Percentiles rank a stretch among this genome's conserved stretches.
These are phyloP conservation scores for Chlorella sp. DNA, from an alignment of 139 green algal species.

Conservation along the genomic window DNA sequence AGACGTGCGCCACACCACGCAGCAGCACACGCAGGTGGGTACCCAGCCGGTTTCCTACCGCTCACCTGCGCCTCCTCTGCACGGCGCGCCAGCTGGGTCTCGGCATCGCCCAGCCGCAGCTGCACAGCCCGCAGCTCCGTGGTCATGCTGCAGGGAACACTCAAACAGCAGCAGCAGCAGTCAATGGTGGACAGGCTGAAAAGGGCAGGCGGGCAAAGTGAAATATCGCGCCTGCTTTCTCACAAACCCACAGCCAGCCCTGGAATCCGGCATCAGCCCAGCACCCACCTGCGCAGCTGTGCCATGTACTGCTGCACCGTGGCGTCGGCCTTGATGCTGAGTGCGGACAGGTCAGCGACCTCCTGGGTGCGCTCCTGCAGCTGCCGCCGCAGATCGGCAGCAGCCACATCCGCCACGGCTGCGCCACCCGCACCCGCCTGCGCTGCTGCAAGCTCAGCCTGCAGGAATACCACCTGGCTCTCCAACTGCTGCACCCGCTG, in stretches of 20 bases:
- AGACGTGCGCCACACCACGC: neutral
- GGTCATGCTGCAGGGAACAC: conserved; percentile 8
- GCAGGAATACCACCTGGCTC: neutral
- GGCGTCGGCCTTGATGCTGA: conserved; percentile 23
- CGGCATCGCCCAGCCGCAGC: conserved; percentile 17
- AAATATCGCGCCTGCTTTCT: neutral
- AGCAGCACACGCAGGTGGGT: neutral
- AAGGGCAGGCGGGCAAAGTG: too few relatives aligned
- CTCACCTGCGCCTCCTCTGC: conserved; percentile 19
- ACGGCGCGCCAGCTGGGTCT: neutral
- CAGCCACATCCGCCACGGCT: neutral
- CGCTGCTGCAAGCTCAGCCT: neutral
- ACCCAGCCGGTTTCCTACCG: neutral
- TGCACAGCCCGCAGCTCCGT: conserved; percentile 24
- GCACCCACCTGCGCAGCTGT: conserved; percentile 23
- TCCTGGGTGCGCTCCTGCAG: conserved; percentile 26
- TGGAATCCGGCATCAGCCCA: too few relatives aligned
- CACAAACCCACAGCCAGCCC: neutral
- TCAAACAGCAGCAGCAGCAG: neutral
- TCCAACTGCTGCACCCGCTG: neutral
- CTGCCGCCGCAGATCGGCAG: conserved; percentile 17
- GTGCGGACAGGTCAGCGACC: conserved; percentile 29
- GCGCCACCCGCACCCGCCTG: neutral
- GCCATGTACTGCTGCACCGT: conserved; percentile 41
- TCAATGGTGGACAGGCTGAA: neutral